Conservation (phyloP, 768 basidiomycete genomes). For the Boletus fagicola region DNA sequence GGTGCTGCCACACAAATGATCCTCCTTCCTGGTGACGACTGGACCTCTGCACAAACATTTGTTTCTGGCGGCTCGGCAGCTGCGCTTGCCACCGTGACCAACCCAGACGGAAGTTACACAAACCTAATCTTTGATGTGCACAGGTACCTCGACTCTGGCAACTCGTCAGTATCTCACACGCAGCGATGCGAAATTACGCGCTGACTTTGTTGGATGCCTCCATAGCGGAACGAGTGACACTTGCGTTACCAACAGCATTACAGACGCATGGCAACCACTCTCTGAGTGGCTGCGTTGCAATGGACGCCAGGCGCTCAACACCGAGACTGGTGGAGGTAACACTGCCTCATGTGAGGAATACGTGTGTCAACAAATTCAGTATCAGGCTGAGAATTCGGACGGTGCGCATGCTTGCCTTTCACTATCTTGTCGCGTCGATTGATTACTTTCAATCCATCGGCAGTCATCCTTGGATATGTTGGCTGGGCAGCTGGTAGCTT, state of each 20-base stretch:
- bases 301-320: conserved; percentile 51
- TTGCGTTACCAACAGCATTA: conserved; percentile 8
- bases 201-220: not conserved
- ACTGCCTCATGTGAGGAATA: conserved; percentile 43
- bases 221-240: conserved; percentile 3
- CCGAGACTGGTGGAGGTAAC: conserved; percentile 59
- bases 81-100: conserved; percentile 4
- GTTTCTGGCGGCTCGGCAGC: conserved; percentile 10
- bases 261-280: conserved; percentile 41
- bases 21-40: conserved; percentile 10
- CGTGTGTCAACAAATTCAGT: conserved; percentile 6
- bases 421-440: not conserved
- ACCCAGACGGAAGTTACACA: conserved; percentile 8
- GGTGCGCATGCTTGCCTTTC: not conserved
- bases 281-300: not conserved
- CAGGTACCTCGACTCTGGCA: conserved; percentile 14
- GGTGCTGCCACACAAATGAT: conserved; percentile 10
- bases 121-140: conserved; percentile 14
- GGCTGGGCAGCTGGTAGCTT: conserved; percentile 16
- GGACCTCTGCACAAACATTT: conserved; percentile 5
- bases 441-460: not conserved
- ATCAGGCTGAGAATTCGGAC: conserved; percentile 14
- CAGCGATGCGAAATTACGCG: not conserved
- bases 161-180: conserved; percentile 2
- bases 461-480: conserved; percentile 13